These are phyloP conservation scores for Exophiala sp. DNA, from an alignment of 2,329 filamentous ascomycete genomes.

Conservation along the genomic window DNA sequence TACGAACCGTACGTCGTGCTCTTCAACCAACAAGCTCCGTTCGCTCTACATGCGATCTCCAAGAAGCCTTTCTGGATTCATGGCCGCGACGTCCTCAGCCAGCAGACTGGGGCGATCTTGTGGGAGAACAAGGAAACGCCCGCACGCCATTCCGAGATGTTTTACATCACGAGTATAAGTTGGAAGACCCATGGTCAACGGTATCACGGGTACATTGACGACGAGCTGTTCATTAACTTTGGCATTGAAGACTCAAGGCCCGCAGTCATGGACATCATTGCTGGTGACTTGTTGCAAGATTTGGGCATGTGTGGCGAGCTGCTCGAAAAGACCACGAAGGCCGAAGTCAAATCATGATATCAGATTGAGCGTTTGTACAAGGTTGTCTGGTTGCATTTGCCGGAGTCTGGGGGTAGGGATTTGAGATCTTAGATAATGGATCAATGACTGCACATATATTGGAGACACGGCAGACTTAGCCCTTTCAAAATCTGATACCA, in stretches of 20 bases:
- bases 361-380: no score
- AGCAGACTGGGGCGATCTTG: no score
- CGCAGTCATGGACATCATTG: conserved; percentile 51
- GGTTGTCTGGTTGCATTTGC: no score
- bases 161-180: conserved; percentile 56
- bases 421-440: no score
- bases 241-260: conserved; percentile 53
- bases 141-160: conserved; percentile 42
- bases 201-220: conserved; percentile 57
- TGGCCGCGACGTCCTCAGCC: conserved; percentile 32
- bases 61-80: conserved; percentile 53
- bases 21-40: conserved; percentile 19
- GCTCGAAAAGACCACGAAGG: no score
- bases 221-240: conserved; percentile 54
- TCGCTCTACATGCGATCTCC: conserved; percentile 22
- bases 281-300: conserved; percentile 47
- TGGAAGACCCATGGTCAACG: conserved; percentile 49
- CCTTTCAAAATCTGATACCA: no score
- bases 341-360: no score
- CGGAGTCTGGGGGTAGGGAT: no score
- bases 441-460: no score
- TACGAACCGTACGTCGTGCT: conserved; percentile 26
- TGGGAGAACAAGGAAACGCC: no score
- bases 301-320: conserved; percentile 35
- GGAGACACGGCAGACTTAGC: no score